Evolutionary conservation across 2,329 filamentous ascomycete genomes (phyloP), one percentile per base, ranked within the genome.

Genomic region (Samsoniella hepiali): DNA sequence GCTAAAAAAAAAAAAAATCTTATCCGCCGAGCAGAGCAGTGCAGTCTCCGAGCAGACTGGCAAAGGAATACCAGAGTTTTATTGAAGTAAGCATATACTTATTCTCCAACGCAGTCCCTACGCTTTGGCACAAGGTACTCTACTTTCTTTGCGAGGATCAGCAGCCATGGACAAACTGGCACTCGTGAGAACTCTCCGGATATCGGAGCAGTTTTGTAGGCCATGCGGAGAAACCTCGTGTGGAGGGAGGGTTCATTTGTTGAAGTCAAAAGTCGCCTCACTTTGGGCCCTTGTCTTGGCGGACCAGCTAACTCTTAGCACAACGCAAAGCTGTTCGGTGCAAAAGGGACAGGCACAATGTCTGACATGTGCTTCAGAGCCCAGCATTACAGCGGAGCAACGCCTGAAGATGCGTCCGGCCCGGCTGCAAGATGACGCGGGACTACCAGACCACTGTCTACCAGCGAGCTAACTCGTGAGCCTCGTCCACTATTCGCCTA

Each of bases 351-450:
- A 54, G 47, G 32, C 56, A 49, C 53, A 44, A 53, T 68, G 67
- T 66, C 65, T 68, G 68, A 67, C 69, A 68, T 70, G 66, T 68
- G 67, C 67, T 66, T 65, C 34, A 17, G 27, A 27, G 31, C 36
- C 31, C 49, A 38, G 38, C 38, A 40, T 7, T 45, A 42, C n/a
- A 58, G 54, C 54, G 54, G 42, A 62, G 60, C 51, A n/a, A 29
- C 17, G 38, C 50, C 36, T 50, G 32, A 51, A 56, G 50, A 64
- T 59, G 44, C 42, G 49, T 63, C 57, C 57, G 50, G 58, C 17
- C 54, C 27, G 45, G 47, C 62, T 54, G 47, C 45, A 34, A 58
- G 55, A 54, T 64, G 63, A 36, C 44, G 50, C 58, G 45, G 32
- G 7, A 34, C 34, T 40, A 51, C 9, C 9, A 40, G 9, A 9